Evolutionary conservation across 2,329 filamentous ascomycete species (phyloP).

Genomic region (Epichloe aotearoae): DNA sequence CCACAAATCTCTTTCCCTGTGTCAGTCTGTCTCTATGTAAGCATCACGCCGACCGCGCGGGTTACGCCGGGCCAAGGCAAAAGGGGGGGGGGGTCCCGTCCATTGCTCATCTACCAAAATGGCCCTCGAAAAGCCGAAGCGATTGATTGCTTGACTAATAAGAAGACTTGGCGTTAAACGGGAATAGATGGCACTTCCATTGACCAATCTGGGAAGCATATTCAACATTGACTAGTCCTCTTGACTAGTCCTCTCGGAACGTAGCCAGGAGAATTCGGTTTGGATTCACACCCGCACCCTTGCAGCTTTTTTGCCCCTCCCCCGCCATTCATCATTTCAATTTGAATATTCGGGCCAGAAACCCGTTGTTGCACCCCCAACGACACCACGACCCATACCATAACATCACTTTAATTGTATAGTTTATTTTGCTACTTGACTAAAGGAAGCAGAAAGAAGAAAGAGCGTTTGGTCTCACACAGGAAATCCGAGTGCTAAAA

Average conservation of each 20-base stretch:
- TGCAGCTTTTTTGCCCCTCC: slow-evolving; percentile 5
- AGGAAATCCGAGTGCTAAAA: not conserved
- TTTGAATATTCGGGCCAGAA: not conserved
- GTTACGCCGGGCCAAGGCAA: slow-evolving; percentile 5
- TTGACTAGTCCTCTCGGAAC: not conserved
- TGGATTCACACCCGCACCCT: not conserved
- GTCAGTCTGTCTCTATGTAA: too few relatives aligned
- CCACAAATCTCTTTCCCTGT: too few relatives aligned
- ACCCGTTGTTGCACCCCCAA: not conserved
- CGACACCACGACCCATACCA: not conserved
- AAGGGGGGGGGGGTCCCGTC: not conserved
- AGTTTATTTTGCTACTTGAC: not conserved
- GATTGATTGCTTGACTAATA: too few relatives aligned
- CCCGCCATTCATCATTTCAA: not conserved
- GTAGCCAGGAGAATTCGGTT: not conserved
- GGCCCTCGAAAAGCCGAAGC: too few relatives aligned
- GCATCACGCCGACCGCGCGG: not conserved
- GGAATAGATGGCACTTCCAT: too few relatives aligned
- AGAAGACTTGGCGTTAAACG: too few relatives aligned
- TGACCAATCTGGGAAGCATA: not conserved
- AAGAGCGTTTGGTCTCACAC: not conserved
- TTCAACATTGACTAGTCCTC: not conserved
- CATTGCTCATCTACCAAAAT: too few relatives aligned
- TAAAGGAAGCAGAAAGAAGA: not conserved
- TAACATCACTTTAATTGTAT: not conserved